Evolutionary conservation across 2,329 filamentous ascomycete genomes (phyloP).

Genomic region (Neonectria coccinea): DNA sequence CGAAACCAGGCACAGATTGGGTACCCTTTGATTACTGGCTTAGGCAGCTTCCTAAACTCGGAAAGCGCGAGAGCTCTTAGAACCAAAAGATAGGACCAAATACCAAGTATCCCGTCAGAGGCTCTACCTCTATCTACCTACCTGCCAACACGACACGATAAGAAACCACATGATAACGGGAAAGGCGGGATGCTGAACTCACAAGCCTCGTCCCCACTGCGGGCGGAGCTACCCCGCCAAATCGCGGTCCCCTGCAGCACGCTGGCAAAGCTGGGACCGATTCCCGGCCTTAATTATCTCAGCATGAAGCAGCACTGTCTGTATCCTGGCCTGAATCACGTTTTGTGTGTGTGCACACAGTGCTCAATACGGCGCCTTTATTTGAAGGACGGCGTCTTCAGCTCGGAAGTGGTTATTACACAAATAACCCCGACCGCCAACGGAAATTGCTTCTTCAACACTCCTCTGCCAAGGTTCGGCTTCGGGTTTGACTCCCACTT

Average conservation of each 20-base stretch:
- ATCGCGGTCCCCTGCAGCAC: conserved; percentile 40
- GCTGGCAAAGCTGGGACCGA: background rate
- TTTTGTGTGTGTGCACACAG: too few relatives aligned
- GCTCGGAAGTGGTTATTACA: background rate
- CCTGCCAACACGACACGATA: conserved; percentile 8
- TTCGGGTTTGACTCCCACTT: background rate
- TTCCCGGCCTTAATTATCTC: conserved; percentile 12
- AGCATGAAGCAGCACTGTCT: background rate
- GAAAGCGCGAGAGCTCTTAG: background rate
- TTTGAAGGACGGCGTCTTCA: background rate
- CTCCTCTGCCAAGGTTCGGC: background rate
- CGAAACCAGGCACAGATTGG: background rate
- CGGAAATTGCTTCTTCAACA: background rate
- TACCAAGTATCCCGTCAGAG: conserved; percentile 5
- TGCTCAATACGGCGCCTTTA: background rate
- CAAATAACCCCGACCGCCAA: background rate
- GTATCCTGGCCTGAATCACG: background rate
- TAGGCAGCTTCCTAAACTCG: background rate
- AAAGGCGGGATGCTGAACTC: conserved; percentile 20
- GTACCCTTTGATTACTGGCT: background rate
- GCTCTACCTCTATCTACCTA: conserved; percentile 12
- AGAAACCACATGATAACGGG: conserved; percentile 28
- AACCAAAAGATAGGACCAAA: background rate
- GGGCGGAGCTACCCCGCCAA: conserved; percentile 45
- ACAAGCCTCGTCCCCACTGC: conserved; percentile 31